Percentiles rank a stretch among this genome's conserved stretches.
phyloP scores from a whole-genome alignment of 305 asterid species.

The Plantago coronopus region DNA sequence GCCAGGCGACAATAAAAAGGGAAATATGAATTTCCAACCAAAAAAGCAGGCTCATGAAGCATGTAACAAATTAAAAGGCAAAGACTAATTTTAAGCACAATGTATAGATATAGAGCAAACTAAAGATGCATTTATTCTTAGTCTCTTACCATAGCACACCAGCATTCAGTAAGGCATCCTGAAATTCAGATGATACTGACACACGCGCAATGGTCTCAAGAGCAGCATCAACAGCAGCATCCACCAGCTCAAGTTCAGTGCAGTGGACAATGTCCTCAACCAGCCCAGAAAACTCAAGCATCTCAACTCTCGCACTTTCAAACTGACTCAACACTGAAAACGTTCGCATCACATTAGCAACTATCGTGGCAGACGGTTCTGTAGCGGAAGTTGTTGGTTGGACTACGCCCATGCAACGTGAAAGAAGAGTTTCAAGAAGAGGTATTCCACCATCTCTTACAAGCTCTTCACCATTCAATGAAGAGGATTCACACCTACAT shows the following conservation, averaged over 20 bases:
- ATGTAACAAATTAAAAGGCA: too few relatives aligned
- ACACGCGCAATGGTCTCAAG: constrained; percentile 84
- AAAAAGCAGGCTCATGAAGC: too few relatives aligned
- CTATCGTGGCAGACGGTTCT: constrained; percentile 77
- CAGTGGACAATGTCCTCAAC: constrained; percentile 93
- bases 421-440: constrained; percentile 82
- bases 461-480: constrained; percentile 97
- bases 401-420: constrained; percentile 97
- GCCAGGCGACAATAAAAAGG: too few relatives aligned
- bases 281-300: constrained; percentile 74
- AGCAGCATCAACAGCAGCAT: constrained; percentile 80
- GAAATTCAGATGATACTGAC: constrained; percentile 75
- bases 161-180: constrained; percentile 77
- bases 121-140: constrained; percentile 12
- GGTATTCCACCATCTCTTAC: constrained; percentile 96
- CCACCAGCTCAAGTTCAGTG: constrained; percentile 89
- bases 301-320: constrained; percentile 85
- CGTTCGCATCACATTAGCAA: constrained; percentile 80
- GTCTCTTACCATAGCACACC: constrained; percentile 94
- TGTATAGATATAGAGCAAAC: too few relatives aligned
- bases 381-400: constrained; percentile 83
- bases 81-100: too few relatives aligned
- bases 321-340: constrained; percentile 85
- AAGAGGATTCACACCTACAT: constrained; percentile 85
- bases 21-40: too few relatives aligned